Evolutionary conservation across 2,329 filamentous ascomycete genomes (phyloP), one percentile per base, ranked within the genome.

Genomic region (Claviceps fusiformis): DNA sequence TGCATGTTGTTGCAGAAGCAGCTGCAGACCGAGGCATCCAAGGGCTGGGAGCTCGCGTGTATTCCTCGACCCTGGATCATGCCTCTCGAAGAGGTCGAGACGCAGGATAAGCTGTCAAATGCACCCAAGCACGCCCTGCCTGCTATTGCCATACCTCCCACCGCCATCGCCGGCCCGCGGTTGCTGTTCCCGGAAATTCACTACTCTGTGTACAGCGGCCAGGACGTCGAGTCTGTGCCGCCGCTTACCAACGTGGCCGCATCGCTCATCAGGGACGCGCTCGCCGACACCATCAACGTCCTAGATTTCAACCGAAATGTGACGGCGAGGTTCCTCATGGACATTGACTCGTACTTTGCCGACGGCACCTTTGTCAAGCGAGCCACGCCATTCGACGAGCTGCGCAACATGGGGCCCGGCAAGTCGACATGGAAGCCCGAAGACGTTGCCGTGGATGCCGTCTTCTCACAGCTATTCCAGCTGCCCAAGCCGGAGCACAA

Each of bases 391-490:
- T 96, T 95, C 64, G 93, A 98, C 68, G 86, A 90, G 64, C 80
- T 98, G 51, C 81, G 86, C 39, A 85, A 85, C 49, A 76, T 85
- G 19, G 81, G 82, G 39, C 73, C 72, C 1, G 78, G 81, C 54
- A 78, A 79, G 59, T 82, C 86, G 15, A 91, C 89, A 0, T 98
- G 93, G 92, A 98, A 98, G 70, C 90, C 93, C 0, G 93, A 98
- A 72, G 93, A 98, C 70, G 87, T 97, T 56, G 88, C 87, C 3
- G 89, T 98, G n/a, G 93, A 98, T 68, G 90, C 92, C 5, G 89
- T 97, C 56, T 98, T 98, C 70, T 95, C 91, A 1, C 92, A 97
- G 69, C 77, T 98, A 46, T 88, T 95, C 66, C 87, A 89, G 68
- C 79, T 98, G 43, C 93, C 93, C 4, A 78, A 76, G 3, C 83